Evolutionary conservation across 352 stramenopile genomes (phyloP).

Genomic region (Pythium aquatile): DNA sequence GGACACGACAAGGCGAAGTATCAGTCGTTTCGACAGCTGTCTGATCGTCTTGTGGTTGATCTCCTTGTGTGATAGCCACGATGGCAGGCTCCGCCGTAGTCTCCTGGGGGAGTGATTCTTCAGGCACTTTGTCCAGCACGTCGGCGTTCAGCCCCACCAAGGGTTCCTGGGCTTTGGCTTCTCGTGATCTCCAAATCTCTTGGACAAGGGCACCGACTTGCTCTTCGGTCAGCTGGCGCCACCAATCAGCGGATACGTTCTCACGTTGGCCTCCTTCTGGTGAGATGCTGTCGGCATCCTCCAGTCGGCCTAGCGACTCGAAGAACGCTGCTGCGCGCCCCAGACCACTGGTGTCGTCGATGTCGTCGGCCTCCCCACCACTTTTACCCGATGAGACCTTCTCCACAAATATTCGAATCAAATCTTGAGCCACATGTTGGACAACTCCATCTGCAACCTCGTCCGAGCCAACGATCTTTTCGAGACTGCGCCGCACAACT

Average conservation of each 20-base stretch:
- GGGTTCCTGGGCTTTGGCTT: background rate
- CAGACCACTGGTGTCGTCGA: conserved; percentile 14
- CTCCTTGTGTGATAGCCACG: background rate
- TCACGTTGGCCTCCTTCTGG: background rate
- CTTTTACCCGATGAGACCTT: background rate
- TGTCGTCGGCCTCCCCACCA: background rate
- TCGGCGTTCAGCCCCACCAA: background rate
- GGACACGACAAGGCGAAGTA: background rate
- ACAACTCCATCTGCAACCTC: conserved; percentile 8
- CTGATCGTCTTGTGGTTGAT: background rate
- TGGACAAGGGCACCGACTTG: conserved; percentile 23
- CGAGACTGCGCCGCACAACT: conserved; percentile 21
- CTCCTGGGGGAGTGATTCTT: background rate
- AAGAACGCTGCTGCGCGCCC: conserved; percentile 20
- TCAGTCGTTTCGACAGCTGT: background rate
- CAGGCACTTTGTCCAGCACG: background rate
- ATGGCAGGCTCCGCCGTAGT: background rate
- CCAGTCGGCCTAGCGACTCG: conserved; percentile 2
- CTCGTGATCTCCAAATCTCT: conserved; percentile 20
- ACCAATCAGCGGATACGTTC: conserved; percentile 17
- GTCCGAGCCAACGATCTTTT: conserved; percentile 8
- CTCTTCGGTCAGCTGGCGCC: conserved; percentile 25
- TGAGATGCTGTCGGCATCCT: background rate
- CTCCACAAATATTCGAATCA: background rate
- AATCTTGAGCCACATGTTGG: conserved; percentile 9